A percentile compares a stretch with the other conserved stretches of the same genome.
Conservation (phyloP, 148 eudicot species). For the Cornus controversa region DNA sequence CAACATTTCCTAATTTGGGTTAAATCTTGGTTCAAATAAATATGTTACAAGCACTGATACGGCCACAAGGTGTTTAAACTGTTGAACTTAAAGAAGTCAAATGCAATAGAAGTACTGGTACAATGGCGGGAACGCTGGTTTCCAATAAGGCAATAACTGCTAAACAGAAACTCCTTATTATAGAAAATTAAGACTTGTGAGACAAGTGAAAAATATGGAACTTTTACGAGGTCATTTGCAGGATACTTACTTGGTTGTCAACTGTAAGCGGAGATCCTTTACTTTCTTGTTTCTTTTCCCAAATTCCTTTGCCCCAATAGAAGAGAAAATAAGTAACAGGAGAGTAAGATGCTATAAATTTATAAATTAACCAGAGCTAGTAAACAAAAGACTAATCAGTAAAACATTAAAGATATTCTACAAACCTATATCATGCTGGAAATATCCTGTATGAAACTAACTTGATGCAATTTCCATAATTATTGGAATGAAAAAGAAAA, state of each 20-base stretch:
- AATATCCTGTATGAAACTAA: too few species aligned
- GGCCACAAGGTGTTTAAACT: not conserved
- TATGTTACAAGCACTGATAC: not conserved
- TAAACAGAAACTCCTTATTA: not conserved
- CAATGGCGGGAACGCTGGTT: too few species aligned
- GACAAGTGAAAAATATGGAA: not conserved
- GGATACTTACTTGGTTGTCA: conserved; percentile 24
- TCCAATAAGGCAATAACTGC: not conserved
- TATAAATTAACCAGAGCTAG: too few species aligned
- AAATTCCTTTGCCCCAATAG: conserved; percentile 32
- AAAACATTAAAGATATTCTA: too few species aligned
- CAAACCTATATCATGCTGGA: too few species aligned
- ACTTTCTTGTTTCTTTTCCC: conserved; percentile 35
- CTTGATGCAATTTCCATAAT: too few species aligned
- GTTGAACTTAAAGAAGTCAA: too few species aligned
- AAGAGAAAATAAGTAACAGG: not conserved
- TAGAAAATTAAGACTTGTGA: not conserved
- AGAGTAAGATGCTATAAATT: too few species aligned
- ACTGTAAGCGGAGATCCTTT: conserved; percentile 26
- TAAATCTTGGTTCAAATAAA: too few species aligned
- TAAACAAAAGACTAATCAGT: too few species aligned
- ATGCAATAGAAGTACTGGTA: too few species aligned
- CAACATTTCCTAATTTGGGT: not conserved
- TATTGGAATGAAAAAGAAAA: too few species aligned
- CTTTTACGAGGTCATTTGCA: not conserved